Conservation (phyloP, 129 eudicot species). For the Pulicaria dysenterica region DNA sequence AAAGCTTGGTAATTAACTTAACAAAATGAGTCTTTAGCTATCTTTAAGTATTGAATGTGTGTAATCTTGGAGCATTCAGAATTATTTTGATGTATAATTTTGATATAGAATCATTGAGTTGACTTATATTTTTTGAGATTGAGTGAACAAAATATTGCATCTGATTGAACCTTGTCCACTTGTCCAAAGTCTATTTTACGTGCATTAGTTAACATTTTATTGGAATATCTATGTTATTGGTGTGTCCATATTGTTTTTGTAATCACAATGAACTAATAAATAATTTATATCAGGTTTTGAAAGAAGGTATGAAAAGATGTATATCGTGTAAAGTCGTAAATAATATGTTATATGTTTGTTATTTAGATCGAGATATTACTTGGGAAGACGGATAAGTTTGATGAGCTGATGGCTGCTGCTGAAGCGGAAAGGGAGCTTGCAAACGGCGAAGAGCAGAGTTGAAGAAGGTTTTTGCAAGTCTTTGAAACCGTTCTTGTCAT, state of each 20-base stretch:
- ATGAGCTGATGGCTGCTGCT: conserved; percentile 83
- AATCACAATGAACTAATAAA: neutral
- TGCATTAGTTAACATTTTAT: neutral
- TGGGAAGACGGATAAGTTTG: conserved; percentile 70
- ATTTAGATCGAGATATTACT: conserved; percentile 72
- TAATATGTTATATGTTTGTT: neutral
- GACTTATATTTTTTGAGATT: too few species aligned
- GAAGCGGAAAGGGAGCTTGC: conserved; percentile 62
- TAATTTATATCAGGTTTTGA: too few species aligned
- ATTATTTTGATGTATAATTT: too few species aligned
- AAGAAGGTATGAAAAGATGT: too few species aligned
- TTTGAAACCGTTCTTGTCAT: conserved; percentile 1
- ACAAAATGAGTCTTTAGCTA: too few species aligned
- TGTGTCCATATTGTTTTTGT: neutral
- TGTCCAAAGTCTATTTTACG: neutral
- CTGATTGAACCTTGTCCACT: too few species aligned
- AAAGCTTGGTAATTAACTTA: too few species aligned
- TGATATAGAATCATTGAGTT: too few species aligned
- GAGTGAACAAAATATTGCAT: too few species aligned
- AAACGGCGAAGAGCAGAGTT: conserved; percentile 50
- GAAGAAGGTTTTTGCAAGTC: neutral
- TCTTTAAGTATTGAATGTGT: too few species aligned
- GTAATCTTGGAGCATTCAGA: too few species aligned
- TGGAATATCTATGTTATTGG: neutral
- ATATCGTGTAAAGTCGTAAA: neutral